Conservation (phyloP, 257 asterid species). For the Avicennia marina region DNA sequence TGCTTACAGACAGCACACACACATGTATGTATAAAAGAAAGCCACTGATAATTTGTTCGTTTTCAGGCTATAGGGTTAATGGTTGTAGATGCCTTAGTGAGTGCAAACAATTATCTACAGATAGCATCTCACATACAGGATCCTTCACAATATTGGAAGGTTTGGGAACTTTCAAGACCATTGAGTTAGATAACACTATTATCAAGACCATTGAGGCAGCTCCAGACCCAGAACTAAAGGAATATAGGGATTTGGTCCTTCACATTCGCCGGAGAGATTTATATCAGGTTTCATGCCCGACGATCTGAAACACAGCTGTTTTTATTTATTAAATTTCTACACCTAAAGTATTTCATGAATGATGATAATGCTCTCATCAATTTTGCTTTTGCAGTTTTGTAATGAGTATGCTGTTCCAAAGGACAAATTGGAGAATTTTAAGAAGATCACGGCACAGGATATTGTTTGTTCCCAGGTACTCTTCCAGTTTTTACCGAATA, state of each 20-base stretch:
- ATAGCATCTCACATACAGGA: conserved; percentile 79
- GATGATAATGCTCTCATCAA: conserved; percentile 2
- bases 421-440: conserved; percentile 67
- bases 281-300: conserved; percentile 68
- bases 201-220: conserved; percentile 87
- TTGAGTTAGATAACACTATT: conserved; percentile 80
- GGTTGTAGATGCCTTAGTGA: conserved; percentile 85
- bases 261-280: conserved; percentile 84
- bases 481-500: conserved; percentile 1
- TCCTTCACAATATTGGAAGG: conserved; percentile 94
- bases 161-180: conserved; percentile 28
- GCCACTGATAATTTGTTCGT: conserved; percentile 5
- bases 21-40: background rate
- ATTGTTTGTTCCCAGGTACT: conserved; percentile 72
- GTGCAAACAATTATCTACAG: conserved; percentile 64
- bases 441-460: conserved; percentile 80
- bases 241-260: conserved; percentile 75
- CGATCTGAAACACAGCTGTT: too few species aligned
- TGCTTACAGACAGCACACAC: too few species aligned
- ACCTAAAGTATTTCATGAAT: conserved; percentile 7
- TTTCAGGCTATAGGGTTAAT: conserved; percentile 84
- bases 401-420: conserved; percentile 91
- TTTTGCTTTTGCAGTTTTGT: conserved; percentile 65
- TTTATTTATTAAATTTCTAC: background rate
- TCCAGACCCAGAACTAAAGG: conserved; percentile 65